Conservation (phyloP, 2,329 filamentous ascomycete genomes). For the Diplodia intermedia region DNA sequence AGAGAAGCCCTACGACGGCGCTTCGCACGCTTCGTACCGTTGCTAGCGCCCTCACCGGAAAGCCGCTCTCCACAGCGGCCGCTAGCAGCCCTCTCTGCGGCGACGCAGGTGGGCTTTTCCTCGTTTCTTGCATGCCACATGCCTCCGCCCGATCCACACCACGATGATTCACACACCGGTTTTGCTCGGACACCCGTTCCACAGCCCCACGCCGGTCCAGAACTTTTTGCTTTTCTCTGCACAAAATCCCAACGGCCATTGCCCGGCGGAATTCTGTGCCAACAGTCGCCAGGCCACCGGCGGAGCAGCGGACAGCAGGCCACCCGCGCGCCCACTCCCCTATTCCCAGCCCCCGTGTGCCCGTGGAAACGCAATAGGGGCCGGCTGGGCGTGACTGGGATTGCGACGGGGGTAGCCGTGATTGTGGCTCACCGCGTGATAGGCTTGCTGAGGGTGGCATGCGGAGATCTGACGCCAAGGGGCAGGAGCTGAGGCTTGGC, state of each 20-base stretch:
- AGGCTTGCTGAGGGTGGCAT: conserved; percentile 23
- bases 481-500: conserved; percentile 25
- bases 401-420: conserved; percentile 24
- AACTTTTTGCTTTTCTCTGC: conserved; percentile 8
- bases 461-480: conserved; percentile 31
- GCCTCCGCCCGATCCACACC: conserved; percentile 18
- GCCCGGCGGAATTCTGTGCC: neutral
- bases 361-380: conserved; percentile 8
- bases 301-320: conserved; percentile 18
- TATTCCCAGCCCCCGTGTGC: neutral
- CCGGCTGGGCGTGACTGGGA: conserved; percentile 7
- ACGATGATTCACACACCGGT: conserved; percentile 27
- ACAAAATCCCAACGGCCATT: conserved; percentile 3
- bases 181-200: conserved; percentile 15
- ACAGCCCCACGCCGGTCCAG: conserved; percentile 24
- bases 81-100: conserved; percentile 28
- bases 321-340: conserved; percentile 1
- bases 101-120: conserved; percentile 11
- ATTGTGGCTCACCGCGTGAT: conserved; percentile 31
- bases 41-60: conserved; percentile 25
- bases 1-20: conserved; percentile 26
- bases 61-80: conserved; percentile 21
- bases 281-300: neutral
- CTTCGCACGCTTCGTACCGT: conserved; percentile 26
- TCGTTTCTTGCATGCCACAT: conserved; percentile 31